Base-by-base conservation (phyloP, 768 basidiomycete genomes). In the Filobasidium floriforme region DNA sequence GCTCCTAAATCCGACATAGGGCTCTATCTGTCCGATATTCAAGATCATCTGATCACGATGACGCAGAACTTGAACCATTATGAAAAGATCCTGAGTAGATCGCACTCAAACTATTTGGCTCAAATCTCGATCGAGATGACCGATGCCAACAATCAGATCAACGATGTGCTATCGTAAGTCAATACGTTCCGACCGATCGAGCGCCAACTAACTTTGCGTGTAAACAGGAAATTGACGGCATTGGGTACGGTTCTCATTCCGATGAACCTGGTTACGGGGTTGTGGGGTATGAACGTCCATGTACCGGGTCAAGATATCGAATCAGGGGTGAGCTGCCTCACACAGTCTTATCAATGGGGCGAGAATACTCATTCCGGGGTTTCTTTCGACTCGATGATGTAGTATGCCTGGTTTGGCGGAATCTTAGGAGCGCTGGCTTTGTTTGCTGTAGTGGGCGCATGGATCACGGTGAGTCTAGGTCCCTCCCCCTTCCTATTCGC, bases 71-170 rank as follows among this genome's bases (percentile, higher is more conserved):
- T 99, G 83, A 99, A 98, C 77, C 96, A 98, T 80, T 99, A 98
- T 82, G 96, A 99, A 77, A 99, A 98, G 83, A 98, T 99, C 75
- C 83, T 99, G 10, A 98, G 94, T 4, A 88, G 96, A 46, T 97
- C 94, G 46, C 96, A 99, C 79, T 97, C 93, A 43, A 99, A 99
- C 77, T 99, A 99, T 80, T 87, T 99, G 60, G 96, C 96, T 0
- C 96, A 98, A 75, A 99, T 99, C 72, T 96, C 92, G 51, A 98
- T 99, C 80, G 96, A 98, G 82, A 99, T 98, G 94, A 94, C 92
- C 19, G 93, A 97, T 73, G 96, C 96, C 49, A 99, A 99, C 81
- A 99, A 99, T 79, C 92, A 98, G 81, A 99, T 98, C 81, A 99
- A 99, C 80, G 92, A 98, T 75, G 96, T 99, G 1, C 85, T 98